These are phyloP conservation scores for Populus tomentosa DNA, from an alignment of 441 rosid species.

Conservation along the genomic window DNA sequence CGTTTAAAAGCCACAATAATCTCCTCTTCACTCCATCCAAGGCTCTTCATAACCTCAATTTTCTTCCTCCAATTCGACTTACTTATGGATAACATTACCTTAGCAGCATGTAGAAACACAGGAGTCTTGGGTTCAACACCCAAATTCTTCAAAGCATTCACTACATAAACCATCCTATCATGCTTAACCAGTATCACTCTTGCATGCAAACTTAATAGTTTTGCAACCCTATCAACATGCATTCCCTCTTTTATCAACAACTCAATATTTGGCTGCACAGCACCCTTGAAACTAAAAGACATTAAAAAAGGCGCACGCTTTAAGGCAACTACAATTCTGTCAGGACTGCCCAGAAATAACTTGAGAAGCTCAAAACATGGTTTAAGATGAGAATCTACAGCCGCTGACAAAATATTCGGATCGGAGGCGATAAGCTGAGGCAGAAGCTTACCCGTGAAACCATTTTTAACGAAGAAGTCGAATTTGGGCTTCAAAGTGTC, in stretches of 20 bases:
- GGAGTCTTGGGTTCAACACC: background rate
- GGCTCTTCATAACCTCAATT: conserved; percentile 18
- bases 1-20: conserved; percentile 10
- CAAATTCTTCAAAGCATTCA: conserved; percentile 3
- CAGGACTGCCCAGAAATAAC: background rate
- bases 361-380: conserved; percentile 6
- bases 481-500: conserved; percentile 5
- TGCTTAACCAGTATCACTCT: background rate
- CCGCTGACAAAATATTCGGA: background rate
- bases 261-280: conserved; percentile 1
- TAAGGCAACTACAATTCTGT: background rate
- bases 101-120: conserved; percentile 9
- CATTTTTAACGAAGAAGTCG: background rate
- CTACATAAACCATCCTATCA: conserved; percentile 4
- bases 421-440: conserved; percentile 4
- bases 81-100: background rate
- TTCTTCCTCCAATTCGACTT: conserved; percentile 17
- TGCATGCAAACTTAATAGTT: background rate
- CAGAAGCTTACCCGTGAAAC: conserved; percentile 21
- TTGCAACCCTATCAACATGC: background rate
- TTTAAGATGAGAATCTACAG: conserved; percentile 5
- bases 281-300: background rate
- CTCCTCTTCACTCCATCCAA: conserved; percentile 28
- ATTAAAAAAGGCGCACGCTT: conserved; percentile 7
- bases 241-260: conserved; percentile 10